A percentile compares a stretch with the other conserved stretches of the same genome.
Conservation (phyloP, 495 filamentous ascomycete genomes). For the Tuber umbilicatum region DNA sequence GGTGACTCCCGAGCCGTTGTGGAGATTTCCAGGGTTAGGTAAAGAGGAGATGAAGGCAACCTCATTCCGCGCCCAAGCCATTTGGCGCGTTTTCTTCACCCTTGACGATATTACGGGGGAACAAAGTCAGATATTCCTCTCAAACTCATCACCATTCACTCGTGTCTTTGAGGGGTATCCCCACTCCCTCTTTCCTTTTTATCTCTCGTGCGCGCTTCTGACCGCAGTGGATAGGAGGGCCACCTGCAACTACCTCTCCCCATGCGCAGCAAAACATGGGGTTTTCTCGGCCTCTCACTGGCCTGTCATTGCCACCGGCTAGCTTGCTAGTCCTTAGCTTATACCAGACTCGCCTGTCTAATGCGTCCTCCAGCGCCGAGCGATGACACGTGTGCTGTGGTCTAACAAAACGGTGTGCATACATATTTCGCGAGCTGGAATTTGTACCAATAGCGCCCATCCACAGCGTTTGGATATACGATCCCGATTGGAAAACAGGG, state of each 20-base stretch:
- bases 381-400: neutral
- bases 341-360: neutral
- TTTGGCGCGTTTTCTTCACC: neutral
- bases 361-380: neutral
- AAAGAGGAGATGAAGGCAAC: neutral
- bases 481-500: slow-evolving; percentile 3
- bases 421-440: neutral
- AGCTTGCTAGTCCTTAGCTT: neutral
- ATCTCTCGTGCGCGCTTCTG: neutral
- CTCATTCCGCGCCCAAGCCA: neutral
- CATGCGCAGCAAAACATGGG: neutral
- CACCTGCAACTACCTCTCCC: neutral
- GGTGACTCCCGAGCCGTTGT: slow-evolving; percentile 3
- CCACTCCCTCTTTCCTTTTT: neutral
- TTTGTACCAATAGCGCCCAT: neutral
- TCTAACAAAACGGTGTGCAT: neutral
- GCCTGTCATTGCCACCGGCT: neutral
- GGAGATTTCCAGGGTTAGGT: slow-evolving; percentile 2
- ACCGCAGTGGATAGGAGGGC: neutral
- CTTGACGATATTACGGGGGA: neutral
- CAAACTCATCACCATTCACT: neutral
- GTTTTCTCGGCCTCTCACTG: neutral
- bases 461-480: neutral
- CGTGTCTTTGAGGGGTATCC: neutral
- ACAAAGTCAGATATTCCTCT: neutral